These are phyloP conservation scores for Insectozyma bohioensis DNA, from an alignment of 1,139 yeast species.

Conservation along the genomic window DNA sequence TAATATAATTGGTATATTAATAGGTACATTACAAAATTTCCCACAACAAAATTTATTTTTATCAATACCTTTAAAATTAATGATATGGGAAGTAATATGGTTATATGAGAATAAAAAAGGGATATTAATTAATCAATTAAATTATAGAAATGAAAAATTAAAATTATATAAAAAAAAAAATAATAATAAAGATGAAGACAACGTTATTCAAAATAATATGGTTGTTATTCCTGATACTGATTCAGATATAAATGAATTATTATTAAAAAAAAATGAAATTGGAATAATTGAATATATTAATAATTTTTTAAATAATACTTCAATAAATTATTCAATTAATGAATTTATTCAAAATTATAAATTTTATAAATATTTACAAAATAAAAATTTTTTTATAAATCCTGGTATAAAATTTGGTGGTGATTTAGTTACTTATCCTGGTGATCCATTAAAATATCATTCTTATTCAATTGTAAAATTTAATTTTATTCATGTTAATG, in stretches of 20 bases:
- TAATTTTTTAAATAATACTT: slow-evolving; percentile 6
- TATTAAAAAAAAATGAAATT: slow-evolving; percentile 10
- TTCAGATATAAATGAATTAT: slow-evolving; percentile 8
- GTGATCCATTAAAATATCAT: slow-evolving; percentile 89
- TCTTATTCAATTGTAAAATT: slow-evolving; percentile 74
- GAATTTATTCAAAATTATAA: slow-evolving; percentile 16
- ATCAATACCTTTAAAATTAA: slow-evolving; percentile 76
- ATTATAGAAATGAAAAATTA: slow-evolving; percentile 13
- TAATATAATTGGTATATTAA: slow-evolving; percentile 69
- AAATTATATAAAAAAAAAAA: neutral
- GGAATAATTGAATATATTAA: slow-evolving; percentile 10
- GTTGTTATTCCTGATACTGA: slow-evolving; percentile 11
- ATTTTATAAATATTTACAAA: slow-evolving; percentile 39
- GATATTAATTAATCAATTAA: slow-evolving; percentile 30
- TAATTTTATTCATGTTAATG: slow-evolving; percentile 48
- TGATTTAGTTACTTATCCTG: slow-evolving; percentile 85
- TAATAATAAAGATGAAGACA: slow-evolving; percentile 3
- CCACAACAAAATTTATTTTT: slow-evolving; percentile 90
- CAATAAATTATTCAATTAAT: neutral
- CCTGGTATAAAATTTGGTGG: slow-evolving; percentile 95
- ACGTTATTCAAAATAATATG: too few relatives aligned
- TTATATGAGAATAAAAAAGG: slow-evolving; percentile 48
- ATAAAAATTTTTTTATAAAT: slow-evolving; percentile 53
- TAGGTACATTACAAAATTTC: slow-evolving; percentile 81
- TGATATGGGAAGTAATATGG: slow-evolving; percentile 74